Percentiles rank a stretch among this genome's conserved stretches.
Evolutionary conservation across 208 protist species (phyloP).

Genomic region (Trypanosoma boissoni): DNA sequence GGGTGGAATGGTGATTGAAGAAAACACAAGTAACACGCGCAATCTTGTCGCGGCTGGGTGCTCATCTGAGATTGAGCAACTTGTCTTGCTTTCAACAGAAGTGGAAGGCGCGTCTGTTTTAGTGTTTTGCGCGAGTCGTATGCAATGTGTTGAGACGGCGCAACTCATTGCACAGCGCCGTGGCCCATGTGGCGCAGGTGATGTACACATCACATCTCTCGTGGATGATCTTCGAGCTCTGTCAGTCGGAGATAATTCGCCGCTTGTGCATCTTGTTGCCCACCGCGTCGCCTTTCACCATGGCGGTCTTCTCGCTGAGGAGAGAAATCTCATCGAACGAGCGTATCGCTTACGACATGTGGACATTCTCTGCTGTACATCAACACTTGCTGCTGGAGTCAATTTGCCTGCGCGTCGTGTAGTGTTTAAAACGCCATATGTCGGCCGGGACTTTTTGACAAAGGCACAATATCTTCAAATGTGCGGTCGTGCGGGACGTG

Average conservation of each 20-base stretch:
- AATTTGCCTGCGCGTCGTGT: constrained; percentile 91
- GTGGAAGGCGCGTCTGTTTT: constrained; percentile 58
- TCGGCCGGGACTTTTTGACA: constrained; percentile 64
- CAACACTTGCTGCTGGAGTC: constrained; percentile 91
- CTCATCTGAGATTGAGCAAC: constrained; percentile 30
- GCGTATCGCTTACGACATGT: constrained; percentile 72
- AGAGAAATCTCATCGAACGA: constrained; percentile 78
- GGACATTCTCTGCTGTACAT: constrained; percentile 88
- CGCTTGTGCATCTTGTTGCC: constrained; percentile 55
- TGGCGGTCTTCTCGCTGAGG: constrained; percentile 75
- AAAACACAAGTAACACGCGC: constrained; percentile 38
- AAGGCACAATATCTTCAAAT: constrained; percentile 81
- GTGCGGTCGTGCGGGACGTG: constrained; percentile 81
- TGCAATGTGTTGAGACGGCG: constrained; percentile 77
- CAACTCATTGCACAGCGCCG: constrained; percentile 43
- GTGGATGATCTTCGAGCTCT: constrained; percentile 43
- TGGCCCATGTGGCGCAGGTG: background rate
- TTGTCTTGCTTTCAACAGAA: constrained; percentile 70
- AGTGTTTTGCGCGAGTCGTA: constrained; percentile 82
- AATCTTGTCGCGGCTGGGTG: constrained; percentile 31
- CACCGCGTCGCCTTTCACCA: constrained; percentile 89
- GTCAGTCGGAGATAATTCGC: constrained; percentile 29
- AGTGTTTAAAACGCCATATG: constrained; percentile 78
- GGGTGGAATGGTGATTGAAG: constrained; percentile 50
- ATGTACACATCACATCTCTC: constrained; percentile 26